Evolutionary conservation across 2,329 filamentous ascomycete species (phyloP).

Genomic region (Fusarium nygamai): DNA sequence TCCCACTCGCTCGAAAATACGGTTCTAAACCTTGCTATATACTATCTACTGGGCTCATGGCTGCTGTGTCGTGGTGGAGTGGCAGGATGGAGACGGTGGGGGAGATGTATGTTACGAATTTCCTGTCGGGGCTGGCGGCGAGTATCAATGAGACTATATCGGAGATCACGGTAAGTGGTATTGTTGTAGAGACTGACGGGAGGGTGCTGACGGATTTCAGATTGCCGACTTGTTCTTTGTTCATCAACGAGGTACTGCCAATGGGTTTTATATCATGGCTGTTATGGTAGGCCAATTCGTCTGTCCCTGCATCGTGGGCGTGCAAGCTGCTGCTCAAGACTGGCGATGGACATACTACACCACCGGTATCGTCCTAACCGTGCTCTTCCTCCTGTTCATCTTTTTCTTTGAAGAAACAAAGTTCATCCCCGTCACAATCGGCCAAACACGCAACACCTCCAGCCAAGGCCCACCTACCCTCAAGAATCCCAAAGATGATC

Average conservation of each 20-base stretch:
- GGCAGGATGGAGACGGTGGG: background rate
- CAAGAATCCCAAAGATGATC: background rate
- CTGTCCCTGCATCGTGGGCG: slow-evolving; percentile 45
- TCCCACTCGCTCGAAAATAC: slow-evolving; percentile 47
- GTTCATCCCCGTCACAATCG: slow-evolving; percentile 29
- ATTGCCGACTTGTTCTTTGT: slow-evolving; percentile 48
- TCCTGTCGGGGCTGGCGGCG: slow-evolving; percentile 48
- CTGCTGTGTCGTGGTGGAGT: slow-evolving; percentile 18
- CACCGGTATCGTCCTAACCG: slow-evolving; percentile 31
- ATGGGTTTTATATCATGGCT: slow-evolving; percentile 45
- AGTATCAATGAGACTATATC: slow-evolving; percentile 51
- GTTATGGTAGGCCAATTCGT: slow-evolving; percentile 45
- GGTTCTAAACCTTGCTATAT: slow-evolving; percentile 45
- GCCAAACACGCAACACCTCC: background rate
- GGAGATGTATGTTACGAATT: slow-evolving; percentile 40
- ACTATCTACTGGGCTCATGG: slow-evolving; percentile 13
- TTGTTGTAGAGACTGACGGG: too few relatives aligned
- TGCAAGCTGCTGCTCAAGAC: slow-evolving; percentile 27
- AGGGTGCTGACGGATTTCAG: background rate
- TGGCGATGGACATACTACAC: slow-evolving; percentile 43
- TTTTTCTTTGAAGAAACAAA: slow-evolving; percentile 45
- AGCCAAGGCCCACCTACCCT: background rate
- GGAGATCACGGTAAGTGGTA: slow-evolving; percentile 46
- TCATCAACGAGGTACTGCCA: slow-evolving; percentile 45
- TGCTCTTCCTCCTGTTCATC: slow-evolving; percentile 34